Conservation (phyloP, 1,284 basidiomycete genomes). For the Irpex sp. region DNA sequence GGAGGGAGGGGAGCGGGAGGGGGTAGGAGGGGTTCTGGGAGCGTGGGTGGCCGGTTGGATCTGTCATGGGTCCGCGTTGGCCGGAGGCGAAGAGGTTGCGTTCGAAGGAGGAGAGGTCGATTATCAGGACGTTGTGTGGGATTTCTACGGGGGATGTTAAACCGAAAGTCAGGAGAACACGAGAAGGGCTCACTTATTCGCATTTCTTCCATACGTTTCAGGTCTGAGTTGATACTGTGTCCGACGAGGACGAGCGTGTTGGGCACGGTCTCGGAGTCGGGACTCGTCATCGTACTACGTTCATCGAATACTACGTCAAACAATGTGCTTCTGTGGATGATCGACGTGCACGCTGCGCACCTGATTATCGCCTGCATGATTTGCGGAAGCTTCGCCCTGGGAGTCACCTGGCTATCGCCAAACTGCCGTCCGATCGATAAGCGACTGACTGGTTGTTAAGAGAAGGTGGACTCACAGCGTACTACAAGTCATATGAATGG, state of each 20-base stretch:
- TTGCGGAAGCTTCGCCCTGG: constrained; percentile 65
- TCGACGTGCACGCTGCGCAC: constrained; percentile 29
- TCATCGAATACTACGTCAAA: neutral
- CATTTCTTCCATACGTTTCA: constrained; percentile 67
- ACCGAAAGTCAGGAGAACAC: no score
- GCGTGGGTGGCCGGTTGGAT: constrained; percentile 51
- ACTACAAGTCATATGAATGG: constrained; percentile 35
- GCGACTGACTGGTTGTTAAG: neutral
- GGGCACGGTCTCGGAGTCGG: constrained; percentile 69
- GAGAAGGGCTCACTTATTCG: constrained; percentile 57
- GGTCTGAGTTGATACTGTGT: constrained; percentile 54
- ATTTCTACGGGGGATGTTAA: constrained; percentile 62
- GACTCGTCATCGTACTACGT: constrained; percentile 66
- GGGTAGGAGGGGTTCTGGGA: constrained; percentile 35
- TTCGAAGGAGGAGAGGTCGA: constrained; percentile 67
- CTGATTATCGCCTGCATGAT: constrained; percentile 76
- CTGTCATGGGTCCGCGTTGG: constrained; percentile 54
- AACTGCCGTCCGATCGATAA: constrained; percentile 43
- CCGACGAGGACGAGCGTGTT: constrained; percentile 78
- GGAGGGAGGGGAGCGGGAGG: constrained; percentile 51
- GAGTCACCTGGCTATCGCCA: constrained; percentile 70
- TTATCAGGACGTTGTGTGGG: constrained; percentile 68
- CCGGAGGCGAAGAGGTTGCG: constrained; percentile 54
- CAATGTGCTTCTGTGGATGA: constrained; percentile 4
- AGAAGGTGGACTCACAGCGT: constrained; percentile 47